These are phyloP conservation scores for Chaetoscypha palmicola DNA, from an alignment of 2,329 filamentous ascomycete species.

Conservation along the genomic window DNA sequence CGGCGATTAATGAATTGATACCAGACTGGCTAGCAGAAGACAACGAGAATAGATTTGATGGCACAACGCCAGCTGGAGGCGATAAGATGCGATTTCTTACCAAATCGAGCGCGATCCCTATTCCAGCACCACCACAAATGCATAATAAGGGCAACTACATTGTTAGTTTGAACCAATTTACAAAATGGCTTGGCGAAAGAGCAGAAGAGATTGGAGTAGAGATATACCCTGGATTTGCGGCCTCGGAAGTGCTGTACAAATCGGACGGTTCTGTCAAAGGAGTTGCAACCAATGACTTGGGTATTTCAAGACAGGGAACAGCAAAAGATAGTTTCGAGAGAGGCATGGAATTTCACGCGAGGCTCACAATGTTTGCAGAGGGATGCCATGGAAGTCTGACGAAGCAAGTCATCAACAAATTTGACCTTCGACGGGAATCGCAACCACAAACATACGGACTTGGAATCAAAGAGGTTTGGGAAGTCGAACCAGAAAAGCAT, in stretches of 20 bases:
- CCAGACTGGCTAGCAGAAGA: slow-evolving; percentile 88
- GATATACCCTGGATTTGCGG: slow-evolving; percentile 92
- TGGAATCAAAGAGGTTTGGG: slow-evolving; percentile 96
- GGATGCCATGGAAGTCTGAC: slow-evolving; percentile 93
- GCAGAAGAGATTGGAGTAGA: slow-evolving; percentile 97
- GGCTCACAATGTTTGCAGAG: slow-evolving; percentile 85
- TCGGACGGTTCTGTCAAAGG: slow-evolving; percentile 83
- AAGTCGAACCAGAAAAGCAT: slow-evolving; percentile 89
- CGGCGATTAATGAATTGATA: slow-evolving; percentile 79
- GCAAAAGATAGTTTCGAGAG: slow-evolving; percentile 88
- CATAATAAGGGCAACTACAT: slow-evolving; percentile 98
- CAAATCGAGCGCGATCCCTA: slow-evolving; percentile 66
- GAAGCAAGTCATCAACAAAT: slow-evolving; percentile 93
- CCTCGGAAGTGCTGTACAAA: slow-evolving; percentile 84
- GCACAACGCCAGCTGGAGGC: slow-evolving; percentile 72
- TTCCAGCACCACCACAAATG: slow-evolving; percentile 94
- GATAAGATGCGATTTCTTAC: slow-evolving; percentile 96
- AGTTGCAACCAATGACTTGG: slow-evolving; percentile 92
- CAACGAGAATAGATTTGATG: slow-evolving; percentile 81
- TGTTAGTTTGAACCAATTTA: slow-evolving; percentile 88
- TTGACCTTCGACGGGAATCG: slow-evolving; percentile 79
- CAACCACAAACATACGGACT: slow-evolving; percentile 93
- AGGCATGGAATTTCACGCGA: slow-evolving; percentile 96
- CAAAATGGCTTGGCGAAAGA: slow-evolving; percentile 90
- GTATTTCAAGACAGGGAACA: slow-evolving; percentile 72